Evolutionary conservation across 305 asterid species (phyloP).

Genomic region (Petunia hybrid): DNA sequence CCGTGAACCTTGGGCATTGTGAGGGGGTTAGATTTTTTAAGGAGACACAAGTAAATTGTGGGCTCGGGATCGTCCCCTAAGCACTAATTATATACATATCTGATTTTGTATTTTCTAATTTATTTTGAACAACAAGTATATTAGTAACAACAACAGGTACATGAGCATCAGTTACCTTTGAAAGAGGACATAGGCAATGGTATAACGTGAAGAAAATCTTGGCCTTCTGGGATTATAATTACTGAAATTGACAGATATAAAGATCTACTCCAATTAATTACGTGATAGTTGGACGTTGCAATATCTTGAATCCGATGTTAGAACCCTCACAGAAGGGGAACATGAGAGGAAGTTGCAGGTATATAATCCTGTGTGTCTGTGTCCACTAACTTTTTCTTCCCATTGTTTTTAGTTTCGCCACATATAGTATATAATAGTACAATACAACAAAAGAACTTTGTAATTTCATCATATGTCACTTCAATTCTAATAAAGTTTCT

Average conservation of each 20-base stretch:
- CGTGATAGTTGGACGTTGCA: neutral
- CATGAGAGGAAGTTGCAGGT: neutral
- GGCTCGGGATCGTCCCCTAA: too few relatives aligned
- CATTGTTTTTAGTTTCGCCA: neutral
- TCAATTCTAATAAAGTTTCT: constrained; percentile 15
- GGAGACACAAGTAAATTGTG: too few relatives aligned
- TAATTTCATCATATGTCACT: neutral
- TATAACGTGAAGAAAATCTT: neutral
- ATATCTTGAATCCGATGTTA: neutral
- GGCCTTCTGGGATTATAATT: neutral
- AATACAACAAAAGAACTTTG: too few relatives aligned
- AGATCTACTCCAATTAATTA: neutral
- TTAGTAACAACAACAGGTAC: too few relatives aligned
- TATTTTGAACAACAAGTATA: too few relatives aligned
- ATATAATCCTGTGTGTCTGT: neutral
- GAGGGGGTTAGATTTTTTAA: too few relatives aligned
- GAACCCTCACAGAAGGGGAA: neutral
- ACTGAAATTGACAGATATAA: constrained; percentile 11
- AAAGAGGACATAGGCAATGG: too few relatives aligned
- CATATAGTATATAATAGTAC: too few relatives aligned
- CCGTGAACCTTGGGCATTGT: too few relatives aligned
- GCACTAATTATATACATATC: too few relatives aligned
- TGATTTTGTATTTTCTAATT: too few relatives aligned
- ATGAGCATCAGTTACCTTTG: too few relatives aligned
- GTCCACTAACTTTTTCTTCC: neutral